Evolutionary conservation across 2,329 filamentous ascomycete species (phyloP).

Genomic region (Penicillium glabrum): DNA sequence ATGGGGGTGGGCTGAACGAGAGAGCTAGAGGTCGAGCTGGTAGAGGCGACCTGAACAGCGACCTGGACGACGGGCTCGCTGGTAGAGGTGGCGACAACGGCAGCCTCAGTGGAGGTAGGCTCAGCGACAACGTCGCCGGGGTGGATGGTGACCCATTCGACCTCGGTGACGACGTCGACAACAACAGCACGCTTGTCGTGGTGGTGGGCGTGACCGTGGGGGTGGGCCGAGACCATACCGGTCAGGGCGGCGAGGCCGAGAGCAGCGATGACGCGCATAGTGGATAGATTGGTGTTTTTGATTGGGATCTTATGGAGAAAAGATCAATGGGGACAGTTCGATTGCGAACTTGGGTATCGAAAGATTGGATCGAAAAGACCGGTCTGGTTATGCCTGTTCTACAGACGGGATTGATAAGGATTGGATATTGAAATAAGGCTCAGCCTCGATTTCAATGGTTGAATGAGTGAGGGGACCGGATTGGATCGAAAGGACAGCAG

Average conservation of each 20-base stretch:
- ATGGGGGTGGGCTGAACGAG: neutral
- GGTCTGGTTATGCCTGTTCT: conserved; percentile 1
- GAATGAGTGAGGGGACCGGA: neutral
- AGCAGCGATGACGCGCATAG: conserved; percentile 1
- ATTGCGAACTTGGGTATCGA: neutral
- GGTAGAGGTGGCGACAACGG: neutral
- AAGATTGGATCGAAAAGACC: neutral
- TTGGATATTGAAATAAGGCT: conserved; percentile 4
- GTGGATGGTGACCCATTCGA: neutral
- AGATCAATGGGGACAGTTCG: neutral
- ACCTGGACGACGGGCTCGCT: conserved; percentile 9
- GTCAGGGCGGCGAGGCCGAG: conserved; percentile 1
- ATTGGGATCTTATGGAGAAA: neutral
- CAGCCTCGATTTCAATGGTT: conserved; percentile 3
- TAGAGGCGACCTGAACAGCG: conserved; percentile 28
- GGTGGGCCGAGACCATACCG: conserved; percentile 1
- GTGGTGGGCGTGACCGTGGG: conserved; percentile 1
- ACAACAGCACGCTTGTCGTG: conserved; percentile 2
- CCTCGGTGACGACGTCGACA: neutral
- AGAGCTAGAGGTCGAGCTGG: conserved; percentile 1
- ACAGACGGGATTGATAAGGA: conserved; percentile 2
- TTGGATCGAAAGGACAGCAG: conserved; percentile 1
- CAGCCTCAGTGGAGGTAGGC: neutral
- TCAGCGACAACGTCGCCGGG: conserved; percentile 1
- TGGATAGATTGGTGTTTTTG: neutral